Evolutionary conservation across 345 rosid species (phyloP).

Genomic region (Carallia pectinifolia): DNA sequence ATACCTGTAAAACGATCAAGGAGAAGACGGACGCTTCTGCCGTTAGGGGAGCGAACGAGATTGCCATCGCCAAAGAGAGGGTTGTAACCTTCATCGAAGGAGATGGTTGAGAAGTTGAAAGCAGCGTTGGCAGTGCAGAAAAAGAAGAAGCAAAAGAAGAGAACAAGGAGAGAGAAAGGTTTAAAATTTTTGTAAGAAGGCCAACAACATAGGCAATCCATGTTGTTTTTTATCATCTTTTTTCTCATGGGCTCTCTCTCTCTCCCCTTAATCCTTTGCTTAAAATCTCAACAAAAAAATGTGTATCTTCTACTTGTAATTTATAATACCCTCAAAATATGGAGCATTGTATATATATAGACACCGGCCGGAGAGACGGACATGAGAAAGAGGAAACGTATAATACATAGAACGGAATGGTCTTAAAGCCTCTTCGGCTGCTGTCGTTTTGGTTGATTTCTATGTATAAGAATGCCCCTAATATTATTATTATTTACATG

Average conservation of each 20-base stretch:
- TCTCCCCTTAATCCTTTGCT: not conserved
- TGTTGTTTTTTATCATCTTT: not conserved
- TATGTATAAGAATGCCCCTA: not conserved
- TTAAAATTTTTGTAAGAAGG: not conserved
- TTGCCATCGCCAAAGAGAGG: constrained; percentile 78
- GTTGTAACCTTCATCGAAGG: constrained; percentile 65
- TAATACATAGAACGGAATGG: not conserved
- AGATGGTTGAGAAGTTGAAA: constrained; percentile 45
- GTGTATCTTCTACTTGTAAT: not conserved
- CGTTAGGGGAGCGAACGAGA: constrained; percentile 66
- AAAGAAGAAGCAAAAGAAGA: constrained; percentile 5
- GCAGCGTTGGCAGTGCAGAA: constrained; percentile 3
- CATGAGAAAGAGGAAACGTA: not conserved
- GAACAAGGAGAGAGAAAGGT: constrained; percentile 1
- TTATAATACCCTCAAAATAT: not conserved
- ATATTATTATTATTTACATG: not conserved
- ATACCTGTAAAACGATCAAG: constrained; percentile 69
- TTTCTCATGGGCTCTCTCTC: not conserved
- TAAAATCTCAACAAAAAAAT: not conserved
- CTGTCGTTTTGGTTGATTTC: not conserved
- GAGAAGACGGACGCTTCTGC: constrained; percentile 68
- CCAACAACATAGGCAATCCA: constrained; percentile 5
- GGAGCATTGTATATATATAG: too few relatives aligned
- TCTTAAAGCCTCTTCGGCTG: not conserved
- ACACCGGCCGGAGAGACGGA: too few relatives aligned